These are phyloP conservation scores for Paracoccidioides lutzii DNA, from an alignment of 2,329 filamentous ascomycete species.

Conservation along the genomic window DNA sequence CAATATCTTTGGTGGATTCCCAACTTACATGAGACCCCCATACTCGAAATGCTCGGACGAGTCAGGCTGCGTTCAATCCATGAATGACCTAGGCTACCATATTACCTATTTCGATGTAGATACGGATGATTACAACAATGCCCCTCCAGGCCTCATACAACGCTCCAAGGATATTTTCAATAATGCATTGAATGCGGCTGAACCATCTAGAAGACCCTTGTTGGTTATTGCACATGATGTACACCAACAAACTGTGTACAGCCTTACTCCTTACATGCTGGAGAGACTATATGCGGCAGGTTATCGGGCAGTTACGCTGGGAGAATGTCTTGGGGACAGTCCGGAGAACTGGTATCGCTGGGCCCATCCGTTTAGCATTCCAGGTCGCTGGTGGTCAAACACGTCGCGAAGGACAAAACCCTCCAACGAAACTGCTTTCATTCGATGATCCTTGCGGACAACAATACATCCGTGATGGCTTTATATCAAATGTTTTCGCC, in stretches of 20 bases:
- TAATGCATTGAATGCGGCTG: constrained; percentile 17
- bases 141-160: constrained; percentile 25
- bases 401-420: neutral
- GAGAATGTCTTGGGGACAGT: constrained; percentile 30
- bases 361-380: constrained; percentile 1
- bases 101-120: constrained; percentile 36
- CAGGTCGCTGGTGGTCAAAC: neutral
- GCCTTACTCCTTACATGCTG: constrained; percentile 31
- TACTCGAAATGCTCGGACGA: constrained; percentile 31
- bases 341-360: constrained; percentile 29
- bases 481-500: constrained; percentile 18
- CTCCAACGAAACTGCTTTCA: constrained; percentile 12
- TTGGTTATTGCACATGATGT: constrained; percentile 32
- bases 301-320: constrained; percentile 31
- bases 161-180: constrained; percentile 30
- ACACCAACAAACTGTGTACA: constrained; percentile 31
- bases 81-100: constrained; percentile 38
- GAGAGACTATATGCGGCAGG: constrained; percentile 18
- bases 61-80: constrained; percentile 29
- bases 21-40: constrained; percentile 43
- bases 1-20: constrained; percentile 37
- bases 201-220: constrained; percentile 22
- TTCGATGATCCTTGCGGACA: constrained; percentile 24
- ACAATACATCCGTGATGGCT: constrained; percentile 24
- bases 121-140: constrained; percentile 35